A percentile compares a stretch with the other conserved stretches of the same genome.
Conservation (phyloP, 805 yeast species). For the Hanseniaspora guilliermondii region DNA sequence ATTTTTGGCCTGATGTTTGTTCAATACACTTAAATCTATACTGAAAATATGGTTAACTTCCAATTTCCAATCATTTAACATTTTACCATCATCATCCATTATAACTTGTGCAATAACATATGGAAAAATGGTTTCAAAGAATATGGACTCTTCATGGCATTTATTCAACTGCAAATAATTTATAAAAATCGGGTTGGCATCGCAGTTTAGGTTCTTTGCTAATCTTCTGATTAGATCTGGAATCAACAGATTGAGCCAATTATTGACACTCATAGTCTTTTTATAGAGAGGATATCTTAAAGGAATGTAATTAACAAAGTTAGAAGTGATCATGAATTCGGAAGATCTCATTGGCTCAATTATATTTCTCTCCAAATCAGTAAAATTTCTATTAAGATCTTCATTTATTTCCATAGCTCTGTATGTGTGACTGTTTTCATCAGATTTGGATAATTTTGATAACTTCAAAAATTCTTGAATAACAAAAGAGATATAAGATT, state of each 20-base stretch:
- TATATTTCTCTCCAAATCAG: constrained; percentile 56
- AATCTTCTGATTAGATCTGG: constrained; percentile 46
- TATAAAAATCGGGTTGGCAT: background rate
- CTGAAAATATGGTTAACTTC: constrained; percentile 55
- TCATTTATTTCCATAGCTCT: constrained; percentile 23
- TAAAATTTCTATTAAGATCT: constrained; percentile 48
- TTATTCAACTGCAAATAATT: constrained; percentile 9
- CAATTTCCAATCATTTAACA: constrained; percentile 27
- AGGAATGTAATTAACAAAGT: constrained; percentile 35
- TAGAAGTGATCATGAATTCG: constrained; percentile 49
- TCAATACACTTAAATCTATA: constrained; percentile 32
- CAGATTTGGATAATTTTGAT: constrained; percentile 36
- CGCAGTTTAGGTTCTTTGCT: background rate
- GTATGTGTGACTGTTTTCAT: constrained; percentile 21
- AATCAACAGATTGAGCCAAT: constrained; percentile 64
- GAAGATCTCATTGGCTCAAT: constrained; percentile 65
- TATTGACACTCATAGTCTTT: constrained; percentile 40
- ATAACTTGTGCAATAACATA: constrained; percentile 59
- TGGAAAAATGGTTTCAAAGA: constrained; percentile 64
- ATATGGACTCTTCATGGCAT: constrained; percentile 32
- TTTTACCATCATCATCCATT: constrained; percentile 33
- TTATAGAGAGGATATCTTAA: constrained; percentile 54
- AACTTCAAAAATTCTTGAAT: constrained; percentile 75
- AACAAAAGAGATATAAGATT: constrained; percentile 70
- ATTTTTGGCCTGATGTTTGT: constrained; percentile 47